These are phyloP conservation scores for Sicyos baderoa DNA, from an alignment of 306 rosid species.

Conservation along the genomic window DNA sequence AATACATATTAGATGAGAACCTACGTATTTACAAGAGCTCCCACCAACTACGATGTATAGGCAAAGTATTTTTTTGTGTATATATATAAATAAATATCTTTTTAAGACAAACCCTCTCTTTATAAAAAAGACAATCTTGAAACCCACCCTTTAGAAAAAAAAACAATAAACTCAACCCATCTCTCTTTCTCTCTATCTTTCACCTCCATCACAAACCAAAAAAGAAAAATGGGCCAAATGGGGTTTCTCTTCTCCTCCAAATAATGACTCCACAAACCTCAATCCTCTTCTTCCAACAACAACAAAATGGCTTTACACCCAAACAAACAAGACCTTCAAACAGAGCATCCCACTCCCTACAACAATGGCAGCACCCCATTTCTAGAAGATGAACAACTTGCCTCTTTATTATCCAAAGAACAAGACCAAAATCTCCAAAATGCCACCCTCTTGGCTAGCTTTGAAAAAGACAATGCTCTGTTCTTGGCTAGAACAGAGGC, in stretches of 20 bases:
- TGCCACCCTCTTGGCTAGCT: background rate
- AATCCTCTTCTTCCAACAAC: constrained; percentile 14
- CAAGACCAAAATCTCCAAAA: background rate
- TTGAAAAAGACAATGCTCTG: constrained; percentile 8
- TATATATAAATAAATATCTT: too few species aligned
- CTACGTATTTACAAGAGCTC: too few species aligned
- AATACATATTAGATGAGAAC: too few species aligned
- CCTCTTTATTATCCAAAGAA: constrained; percentile 11
- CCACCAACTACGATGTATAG: too few species aligned
- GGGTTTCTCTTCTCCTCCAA: constrained; percentile 1
- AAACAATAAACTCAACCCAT: constrained; percentile 29
- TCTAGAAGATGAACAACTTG: constrained; percentile 14
- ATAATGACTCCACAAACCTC: constrained; percentile 10
- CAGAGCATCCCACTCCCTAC: background rate
- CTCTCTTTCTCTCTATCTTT: constrained; percentile 11
- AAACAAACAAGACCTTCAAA: background rate
- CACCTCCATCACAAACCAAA: background rate
- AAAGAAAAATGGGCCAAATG: constrained; percentile 10
- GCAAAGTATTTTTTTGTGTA: too few species aligned
- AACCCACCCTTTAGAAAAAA: constrained; percentile 37
- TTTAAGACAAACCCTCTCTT: background rate
- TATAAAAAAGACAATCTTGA: constrained; percentile 65
- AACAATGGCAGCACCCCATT: background rate
- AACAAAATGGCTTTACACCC: constrained; percentile 20
- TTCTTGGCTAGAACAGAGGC: constrained; percentile 46